These are phyloP conservation scores for Boletus semigastroideus DNA, from an alignment of 1,284 basidiomycete species.

Conservation along the genomic window DNA sequence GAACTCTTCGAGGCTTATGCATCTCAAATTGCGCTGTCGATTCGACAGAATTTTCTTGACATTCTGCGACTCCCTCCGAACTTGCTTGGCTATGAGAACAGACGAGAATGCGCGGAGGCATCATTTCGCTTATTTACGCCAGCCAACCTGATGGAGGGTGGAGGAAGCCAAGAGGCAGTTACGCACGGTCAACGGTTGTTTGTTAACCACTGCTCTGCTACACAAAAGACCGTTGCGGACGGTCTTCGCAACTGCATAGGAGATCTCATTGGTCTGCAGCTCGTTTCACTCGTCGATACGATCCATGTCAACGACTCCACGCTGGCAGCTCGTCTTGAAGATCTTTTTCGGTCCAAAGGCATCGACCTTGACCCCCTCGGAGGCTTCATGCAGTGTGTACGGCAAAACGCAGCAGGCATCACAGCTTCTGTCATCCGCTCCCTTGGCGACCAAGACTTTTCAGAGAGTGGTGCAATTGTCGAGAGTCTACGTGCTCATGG, in stretches of 20 bases:
- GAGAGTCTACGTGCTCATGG: slow-evolving; percentile 41
- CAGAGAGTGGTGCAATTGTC: slow-evolving; percentile 45
- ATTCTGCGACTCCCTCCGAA: slow-evolving; percentile 67
- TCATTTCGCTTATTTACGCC: slow-evolving; percentile 65
- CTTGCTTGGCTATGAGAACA: slow-evolving; percentile 70
- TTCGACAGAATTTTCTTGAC: slow-evolving; percentile 51
- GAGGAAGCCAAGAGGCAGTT: slow-evolving; percentile 26
- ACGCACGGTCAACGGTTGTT: slow-evolving; percentile 52
- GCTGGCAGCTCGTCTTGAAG: slow-evolving; percentile 34
- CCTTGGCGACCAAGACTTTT: slow-evolving; percentile 59
- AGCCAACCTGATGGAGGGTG: slow-evolving; percentile 49
- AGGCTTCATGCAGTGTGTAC: slow-evolving; percentile 41
- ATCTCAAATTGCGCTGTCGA: slow-evolving; percentile 70
- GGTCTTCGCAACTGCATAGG: slow-evolving; percentile 69
- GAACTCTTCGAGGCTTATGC: slow-evolving; percentile 80
- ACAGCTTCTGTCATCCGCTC: slow-evolving; percentile 56
- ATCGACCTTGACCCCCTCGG: slow-evolving; percentile 32
- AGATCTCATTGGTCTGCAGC: slow-evolving; percentile 65
- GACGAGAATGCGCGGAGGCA: slow-evolving; percentile 57
- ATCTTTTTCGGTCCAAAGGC: slow-evolving; percentile 37
- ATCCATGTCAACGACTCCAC: slow-evolving; percentile 13
- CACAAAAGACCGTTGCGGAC: slow-evolving; percentile 49
- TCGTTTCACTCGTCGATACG: slow-evolving; percentile 48
- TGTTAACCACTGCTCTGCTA: slow-evolving; percentile 60
- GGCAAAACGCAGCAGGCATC: slow-evolving; percentile 53